These are phyloP conservation scores for Sclerotinia sclerotiorum DNA, from an alignment of 2,329 filamentous ascomycete species.

Conservation along the genomic window DNA sequence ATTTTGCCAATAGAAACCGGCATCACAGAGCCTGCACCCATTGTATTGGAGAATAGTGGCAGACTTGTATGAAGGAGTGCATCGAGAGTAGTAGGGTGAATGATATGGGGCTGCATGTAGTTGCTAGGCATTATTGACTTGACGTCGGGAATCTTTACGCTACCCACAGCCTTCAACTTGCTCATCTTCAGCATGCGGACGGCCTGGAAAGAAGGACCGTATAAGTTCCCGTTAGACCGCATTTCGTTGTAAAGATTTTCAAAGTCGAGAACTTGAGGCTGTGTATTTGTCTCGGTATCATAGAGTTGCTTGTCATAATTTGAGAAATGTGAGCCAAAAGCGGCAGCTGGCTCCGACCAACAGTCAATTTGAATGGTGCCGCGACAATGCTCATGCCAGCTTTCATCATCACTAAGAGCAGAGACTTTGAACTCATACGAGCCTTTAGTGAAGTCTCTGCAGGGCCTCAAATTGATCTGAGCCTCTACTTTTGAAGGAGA, in stretches of 20 bases:
- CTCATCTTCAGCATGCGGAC: neutral
- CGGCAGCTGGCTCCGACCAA: neutral
- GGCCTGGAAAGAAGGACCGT: neutral
- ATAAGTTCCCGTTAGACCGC: neutral
- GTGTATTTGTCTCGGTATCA: neutral
- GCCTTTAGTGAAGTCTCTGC: neutral
- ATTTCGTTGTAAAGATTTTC: neutral
- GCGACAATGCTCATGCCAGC: constrained; percentile 52
- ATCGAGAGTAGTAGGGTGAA: constrained; percentile 59
- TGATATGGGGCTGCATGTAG: constrained; percentile 46
- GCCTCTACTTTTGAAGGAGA: constrained; percentile 31
- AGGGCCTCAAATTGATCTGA: neutral
- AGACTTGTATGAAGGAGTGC: neutral
- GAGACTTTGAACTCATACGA: constrained; percentile 13
- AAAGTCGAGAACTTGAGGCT: neutral
- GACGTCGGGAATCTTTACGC: neutral
- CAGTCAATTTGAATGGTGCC: constrained; percentile 37
- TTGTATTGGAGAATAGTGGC: neutral
- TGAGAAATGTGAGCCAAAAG: neutral
- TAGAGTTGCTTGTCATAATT: neutral
- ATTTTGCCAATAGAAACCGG: neutral
- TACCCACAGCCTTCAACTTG: neutral
- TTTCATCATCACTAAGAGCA: neutral
- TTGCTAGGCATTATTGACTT: constrained; percentile 40
- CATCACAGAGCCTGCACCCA: neutral